Evolutionary conservation across 805 yeast genomes (phyloP).

Genomic region (Spathaspora passalidarum): DNA sequence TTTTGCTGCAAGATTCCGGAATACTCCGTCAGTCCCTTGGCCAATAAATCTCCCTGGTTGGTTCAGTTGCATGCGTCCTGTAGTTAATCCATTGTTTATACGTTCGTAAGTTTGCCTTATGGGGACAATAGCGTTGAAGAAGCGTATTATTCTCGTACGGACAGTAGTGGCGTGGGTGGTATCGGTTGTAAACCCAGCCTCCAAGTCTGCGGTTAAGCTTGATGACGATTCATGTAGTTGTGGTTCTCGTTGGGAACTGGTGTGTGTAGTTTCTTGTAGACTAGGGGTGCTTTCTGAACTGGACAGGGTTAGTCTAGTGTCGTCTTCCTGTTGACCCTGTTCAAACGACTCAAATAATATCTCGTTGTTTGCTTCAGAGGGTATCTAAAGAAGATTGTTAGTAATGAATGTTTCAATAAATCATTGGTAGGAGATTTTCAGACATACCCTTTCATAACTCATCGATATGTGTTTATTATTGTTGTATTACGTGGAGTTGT

Average conservation of each 20-base stretch:
- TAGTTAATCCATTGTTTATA: constrained; percentile 37
- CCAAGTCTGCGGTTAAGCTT: constrained; percentile 20
- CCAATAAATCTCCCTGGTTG: constrained; percentile 44
- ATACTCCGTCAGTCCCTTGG: constrained; percentile 79
- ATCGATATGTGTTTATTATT: too few relatives aligned
- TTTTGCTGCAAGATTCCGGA: constrained; percentile 86
- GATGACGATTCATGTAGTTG: not conserved
- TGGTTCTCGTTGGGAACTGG: not conserved
- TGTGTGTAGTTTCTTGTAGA: constrained; percentile 10
- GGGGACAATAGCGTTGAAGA: constrained; percentile 33
- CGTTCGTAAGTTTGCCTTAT: constrained; percentile 42
- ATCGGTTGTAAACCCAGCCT: constrained; percentile 8
- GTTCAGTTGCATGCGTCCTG: constrained; percentile 42
- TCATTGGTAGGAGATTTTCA: not conserved
- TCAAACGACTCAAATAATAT: not conserved
- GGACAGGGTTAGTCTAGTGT: not conserved
- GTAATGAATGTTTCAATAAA: not conserved
- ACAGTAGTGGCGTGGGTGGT: not conserved
- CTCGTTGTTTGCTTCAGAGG: not conserved
- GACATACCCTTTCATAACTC: not conserved
- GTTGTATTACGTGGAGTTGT: not conserved
- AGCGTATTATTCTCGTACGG: constrained; percentile 19
- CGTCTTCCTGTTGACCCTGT: not conserved
- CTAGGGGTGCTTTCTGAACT: not conserved
- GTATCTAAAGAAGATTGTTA: not conserved